These are phyloP conservation scores for Triglochin maritima DNA, from an alignment of 106 monocot genomes.

Conservation along the genomic window DNA sequence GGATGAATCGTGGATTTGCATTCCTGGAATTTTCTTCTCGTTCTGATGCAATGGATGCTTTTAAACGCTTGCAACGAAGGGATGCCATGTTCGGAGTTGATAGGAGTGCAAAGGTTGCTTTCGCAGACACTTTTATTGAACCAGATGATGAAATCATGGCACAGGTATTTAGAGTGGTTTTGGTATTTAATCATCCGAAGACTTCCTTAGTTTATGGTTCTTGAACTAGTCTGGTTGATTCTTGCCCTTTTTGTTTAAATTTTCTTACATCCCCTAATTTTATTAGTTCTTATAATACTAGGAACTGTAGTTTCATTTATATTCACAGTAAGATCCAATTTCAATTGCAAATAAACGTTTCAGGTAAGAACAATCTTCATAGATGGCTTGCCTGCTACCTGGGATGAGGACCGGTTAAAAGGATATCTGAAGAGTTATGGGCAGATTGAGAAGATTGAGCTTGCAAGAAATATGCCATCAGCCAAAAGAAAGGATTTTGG, in stretches of 20 bases:
- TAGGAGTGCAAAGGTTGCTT: constrained; percentile 76
- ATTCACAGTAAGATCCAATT: no score
- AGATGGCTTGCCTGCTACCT: constrained; percentile 73
- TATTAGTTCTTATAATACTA: no score
- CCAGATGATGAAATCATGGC: constrained; percentile 95
- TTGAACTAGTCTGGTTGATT: no score
- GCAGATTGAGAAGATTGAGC: constrained; percentile 73
- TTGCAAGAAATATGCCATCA: constrained; percentile 91
- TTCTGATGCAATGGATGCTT: constrained; percentile 79
- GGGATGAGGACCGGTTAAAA: constrained; percentile 89
- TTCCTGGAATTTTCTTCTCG: constrained; percentile 88
- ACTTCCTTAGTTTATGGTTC: no score
- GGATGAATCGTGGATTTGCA: constrained; percentile 89
- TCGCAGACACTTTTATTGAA: constrained; percentile 83
- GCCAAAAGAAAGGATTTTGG: constrained; percentile 97
- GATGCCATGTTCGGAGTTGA: constrained; percentile 78
- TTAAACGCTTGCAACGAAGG: constrained; percentile 55
- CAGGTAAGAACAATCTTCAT: constrained; percentile 93
- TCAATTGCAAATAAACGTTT: not conserved
- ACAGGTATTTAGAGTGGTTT: constrained; percentile 38
- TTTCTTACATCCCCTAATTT: no score
- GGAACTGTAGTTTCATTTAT: no score
- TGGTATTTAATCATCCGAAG: no score
- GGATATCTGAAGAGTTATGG: constrained; percentile 78
- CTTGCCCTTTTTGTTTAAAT: no score